Base-by-base conservation (phyloP, 768 basidiomycete genomes). In the Rhodotorula toruloides region DNA sequence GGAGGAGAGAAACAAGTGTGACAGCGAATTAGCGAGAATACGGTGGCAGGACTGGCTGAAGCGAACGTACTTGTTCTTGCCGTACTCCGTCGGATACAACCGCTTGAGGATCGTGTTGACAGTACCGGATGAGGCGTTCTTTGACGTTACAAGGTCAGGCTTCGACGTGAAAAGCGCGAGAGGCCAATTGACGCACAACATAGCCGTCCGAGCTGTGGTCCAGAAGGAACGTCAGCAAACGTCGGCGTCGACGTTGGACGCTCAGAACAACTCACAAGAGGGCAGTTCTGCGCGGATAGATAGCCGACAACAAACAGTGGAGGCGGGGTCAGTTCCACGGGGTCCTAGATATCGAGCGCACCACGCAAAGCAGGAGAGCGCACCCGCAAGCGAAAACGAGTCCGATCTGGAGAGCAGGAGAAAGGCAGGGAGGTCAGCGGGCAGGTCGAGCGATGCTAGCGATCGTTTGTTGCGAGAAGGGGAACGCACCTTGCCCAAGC, bases 1-100 rank as follows among this genome's bases (percentile, higher is more conserved):
- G 42, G 88, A 42, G 42, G 42, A 12, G 13, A 42, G 21, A 42
- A 42, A 11, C 40, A 11, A 42, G 21, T 12, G 11, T 42, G 13
- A 21, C 40, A 21, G 40, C 40, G 40, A 11, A 21, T 21, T 12
- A 21, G 40, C 11, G 21, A 42, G 44, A 46, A 16, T 8, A n/a
- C n/a, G n/a, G n/a, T n/a, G n/a, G n/a, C n/a, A n/a, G n/a, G n/a
- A n/a, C n/a, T n/a, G n/a, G n/a, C n/a, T n/a, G n/a, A n/a, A n/a
- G n/a, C n/a, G n/a, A n/a, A n/a, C 21, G n/a, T 25, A 67, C 46
- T 67, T 73, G 74, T 67, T 42, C 60, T 62, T 42, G 37, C 66
- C 42, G 39, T 73, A 89, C 4, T 80, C 80, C 0, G 81, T 81
- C 9, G 81, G 68, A 59, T 93, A 93, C 43, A 91, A 80, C 29